A percentile compares a stretch with the other conserved stretches of the same genome.
phyloP scores from a whole-genome alignment of 2,329 filamentous ascomycete species.

The Zopfia rhizophila region DNA sequence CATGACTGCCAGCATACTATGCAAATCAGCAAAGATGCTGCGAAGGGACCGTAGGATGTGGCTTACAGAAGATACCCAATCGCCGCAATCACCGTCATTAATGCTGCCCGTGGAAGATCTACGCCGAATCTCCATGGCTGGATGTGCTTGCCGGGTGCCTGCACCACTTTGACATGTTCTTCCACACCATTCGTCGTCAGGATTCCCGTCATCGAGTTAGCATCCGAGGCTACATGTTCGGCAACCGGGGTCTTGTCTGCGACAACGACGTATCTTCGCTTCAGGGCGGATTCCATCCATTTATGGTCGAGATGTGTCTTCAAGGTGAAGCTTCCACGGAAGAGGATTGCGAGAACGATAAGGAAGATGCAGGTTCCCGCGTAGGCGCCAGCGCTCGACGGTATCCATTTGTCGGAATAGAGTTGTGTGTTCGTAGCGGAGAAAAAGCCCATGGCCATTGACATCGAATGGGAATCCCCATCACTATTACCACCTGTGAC shows the following conservation, averaged over 20 bases:
- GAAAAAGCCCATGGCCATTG: constrained; percentile 72
- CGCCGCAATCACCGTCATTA: constrained; percentile 78
- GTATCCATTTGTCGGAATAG: constrained; percentile 78
- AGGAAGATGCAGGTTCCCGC: constrained; percentile 93
- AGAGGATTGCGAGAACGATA: constrained; percentile 75
- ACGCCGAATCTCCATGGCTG: constrained; percentile 84
- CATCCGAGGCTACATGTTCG: constrained; percentile 65
- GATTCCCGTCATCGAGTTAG: constrained; percentile 72
- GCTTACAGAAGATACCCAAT: constrained; percentile 88
- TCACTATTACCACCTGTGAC: constrained; percentile 31
- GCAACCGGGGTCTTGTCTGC: constrained; percentile 70
- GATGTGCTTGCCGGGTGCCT: constrained; percentile 62
- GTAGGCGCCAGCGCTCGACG: constrained; percentile 74
- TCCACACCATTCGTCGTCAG: constrained; percentile 80
- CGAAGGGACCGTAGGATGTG: neutral
- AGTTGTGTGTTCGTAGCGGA: constrained; percentile 70
- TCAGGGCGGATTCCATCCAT: constrained; percentile 78
- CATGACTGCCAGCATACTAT: constrained; percentile 92
- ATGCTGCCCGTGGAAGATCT: constrained; percentile 76
- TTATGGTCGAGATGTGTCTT: constrained; percentile 69
- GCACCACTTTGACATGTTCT: constrained; percentile 80
- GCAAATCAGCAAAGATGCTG: constrained; percentile 27
- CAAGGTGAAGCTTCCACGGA: constrained; percentile 76
- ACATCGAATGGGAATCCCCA: constrained; percentile 32
- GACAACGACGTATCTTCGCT: constrained; percentile 80